These are phyloP conservation scores for Zea luxurians DNA, from an alignment of 176 grass and related monocot species.

Conservation along the genomic window DNA sequence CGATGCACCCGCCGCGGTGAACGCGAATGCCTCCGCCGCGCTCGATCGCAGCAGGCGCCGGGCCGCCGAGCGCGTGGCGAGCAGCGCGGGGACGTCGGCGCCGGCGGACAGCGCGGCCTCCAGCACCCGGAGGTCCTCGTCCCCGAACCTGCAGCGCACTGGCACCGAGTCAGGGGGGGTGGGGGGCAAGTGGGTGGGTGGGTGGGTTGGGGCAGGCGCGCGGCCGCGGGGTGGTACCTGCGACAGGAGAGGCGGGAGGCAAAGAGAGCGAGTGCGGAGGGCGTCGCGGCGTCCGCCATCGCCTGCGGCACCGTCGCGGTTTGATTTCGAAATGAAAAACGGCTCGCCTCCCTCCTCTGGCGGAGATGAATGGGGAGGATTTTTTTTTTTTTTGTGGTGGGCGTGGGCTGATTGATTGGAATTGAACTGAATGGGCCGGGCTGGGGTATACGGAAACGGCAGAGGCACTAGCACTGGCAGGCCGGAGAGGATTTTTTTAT, in stretches of 20 bases:
- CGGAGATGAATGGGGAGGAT: too few species aligned
- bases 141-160: constrained; percentile 43
- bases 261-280: not conserved
- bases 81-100: constrained; percentile 51
- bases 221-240: too few species aligned
- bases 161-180: too few species aligned
- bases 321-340: not conserved
- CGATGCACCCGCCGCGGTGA: not conserved
- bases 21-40: constrained; percentile 17
- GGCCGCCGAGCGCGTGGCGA: constrained; percentile 1
- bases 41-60: constrained; percentile 35
- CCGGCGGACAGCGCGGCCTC: constrained; percentile 53
- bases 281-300: not conserved
- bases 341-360: too few species aligned
- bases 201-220: too few species aligned
- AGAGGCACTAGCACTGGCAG: too few species aligned
- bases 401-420: too few species aligned
- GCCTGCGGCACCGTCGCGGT: not conserved
- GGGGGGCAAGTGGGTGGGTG: too few species aligned
- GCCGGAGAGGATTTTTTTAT: too few species aligned
- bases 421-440: too few species aligned
- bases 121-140: constrained; percentile 47
- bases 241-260: not conserved
- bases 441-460: too few species aligned
- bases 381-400: too few species aligned